These are phyloP conservation scores for Coemansia sp. DNA, from an alignment of 192 early-diverging fungal species.

Conservation along the genomic window DNA sequence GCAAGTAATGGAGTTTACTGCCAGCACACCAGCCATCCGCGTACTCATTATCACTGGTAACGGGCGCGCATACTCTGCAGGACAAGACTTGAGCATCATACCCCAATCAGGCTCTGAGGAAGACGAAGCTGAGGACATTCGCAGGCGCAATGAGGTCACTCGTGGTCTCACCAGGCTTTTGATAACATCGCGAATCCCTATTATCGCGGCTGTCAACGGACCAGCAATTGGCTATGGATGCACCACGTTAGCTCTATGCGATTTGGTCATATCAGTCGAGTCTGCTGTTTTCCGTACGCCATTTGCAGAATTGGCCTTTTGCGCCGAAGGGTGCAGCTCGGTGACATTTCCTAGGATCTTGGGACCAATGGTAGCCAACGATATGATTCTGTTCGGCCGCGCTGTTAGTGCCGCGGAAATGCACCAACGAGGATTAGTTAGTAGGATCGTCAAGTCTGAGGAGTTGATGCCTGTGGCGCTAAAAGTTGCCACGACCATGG, in stretches of 20 bases:
- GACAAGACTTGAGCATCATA: slow-evolving; percentile 60
- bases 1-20: slow-evolving; percentile 62
- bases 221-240: slow-evolving; percentile 72
- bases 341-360: slow-evolving; percentile 71
- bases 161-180: slow-evolving; percentile 46
- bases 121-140: slow-evolving; percentile 16
- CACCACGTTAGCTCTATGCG: slow-evolving; percentile 69
- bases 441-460: slow-evolving; percentile 59
- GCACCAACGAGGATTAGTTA: slow-evolving; percentile 62
- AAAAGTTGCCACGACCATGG: slow-evolving; percentile 55
- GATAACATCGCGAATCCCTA: slow-evolving; percentile 70
- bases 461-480: slow-evolving; percentile 59
- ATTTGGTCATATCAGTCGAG: slow-evolving; percentile 68
- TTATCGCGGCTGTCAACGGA: slow-evolving; percentile 75
- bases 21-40: slow-evolving; percentile 50
- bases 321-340: slow-evolving; percentile 75
- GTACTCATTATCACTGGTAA: slow-evolving; percentile 67
- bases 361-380: slow-evolving; percentile 67
- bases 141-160: slow-evolving; percentile 31
- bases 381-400: slow-evolving; percentile 68
- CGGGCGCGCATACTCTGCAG: slow-evolving; percentile 69
- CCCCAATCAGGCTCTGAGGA: slow-evolving; percentile 17
- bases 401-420: slow-evolving; percentile 63
- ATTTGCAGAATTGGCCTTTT: slow-evolving; percentile 76
- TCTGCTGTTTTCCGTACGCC: slow-evolving; percentile 73